Base-by-base conservation (phyloP, 257 asterid species). In the Solanum sejunctum region DNA sequence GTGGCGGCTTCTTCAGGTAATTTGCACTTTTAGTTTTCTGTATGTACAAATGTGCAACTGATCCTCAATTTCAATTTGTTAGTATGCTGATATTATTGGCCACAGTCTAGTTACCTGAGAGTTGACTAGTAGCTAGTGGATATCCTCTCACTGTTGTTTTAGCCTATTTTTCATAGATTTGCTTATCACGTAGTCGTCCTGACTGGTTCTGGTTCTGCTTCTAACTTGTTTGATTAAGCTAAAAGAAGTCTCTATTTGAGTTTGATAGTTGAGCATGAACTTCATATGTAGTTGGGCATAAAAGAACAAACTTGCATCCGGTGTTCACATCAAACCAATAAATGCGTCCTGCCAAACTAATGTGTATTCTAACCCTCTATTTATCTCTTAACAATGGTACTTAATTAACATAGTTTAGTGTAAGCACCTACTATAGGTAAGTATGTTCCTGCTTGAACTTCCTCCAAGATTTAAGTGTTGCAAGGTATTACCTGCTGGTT, bases 1-100 rank as follows among this genome's bases (percentile, higher is more conserved):
- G 41, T 86, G 86, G 88, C n/a, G 86, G 86, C 80, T 86, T 82
- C 88, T 86, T 83, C 88, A 83, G 88, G 88, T 86, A 73, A 57
- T 84, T 45, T 84, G 78, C 82, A 39, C 45, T 73, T 47, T 20
- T 36, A n/a, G 36, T 72, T 71, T 41, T 43, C 80, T 43, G 21
- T 71, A 10, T 71, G 36, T 10, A 71, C 55, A 32, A 71, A 60
- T 17, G 32, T 9, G 18, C 47, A 83, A 26, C n/a, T 58, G 75
- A 13, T 81, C 15, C 47, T 67, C 55, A 13, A 75, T 75, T 16
- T 75, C 61, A 23, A 23, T 49, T 75, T 75, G 21, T 21, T 43
- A 15, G 11, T 36, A 28, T 67, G 36, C 75, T 56, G 39, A 21
- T 41, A 49, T 13, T 12, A 20, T 51, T 60, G 32, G 32, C 67